Percentiles rank a stretch among this genome's conserved stretches.
phyloP scores from a whole-genome alignment of 441 rosid genomes.

The Eutrema salsugineum region DNA sequence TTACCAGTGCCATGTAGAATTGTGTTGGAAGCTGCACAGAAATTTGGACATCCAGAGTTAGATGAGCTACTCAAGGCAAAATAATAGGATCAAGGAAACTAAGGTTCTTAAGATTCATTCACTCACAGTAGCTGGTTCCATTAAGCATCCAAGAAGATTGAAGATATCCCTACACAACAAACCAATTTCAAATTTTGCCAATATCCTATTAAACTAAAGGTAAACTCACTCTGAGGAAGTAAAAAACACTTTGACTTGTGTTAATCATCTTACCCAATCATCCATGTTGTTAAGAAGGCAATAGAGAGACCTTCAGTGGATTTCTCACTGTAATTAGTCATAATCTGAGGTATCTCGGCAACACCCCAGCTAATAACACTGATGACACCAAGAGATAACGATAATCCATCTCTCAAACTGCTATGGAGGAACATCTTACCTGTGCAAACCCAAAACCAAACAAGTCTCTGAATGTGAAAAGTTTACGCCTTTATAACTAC shows the following conservation, averaged over 20 bases:
- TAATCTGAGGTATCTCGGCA: constrained; percentile 79
- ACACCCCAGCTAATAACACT: constrained; percentile 85
- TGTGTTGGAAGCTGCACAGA: constrained; percentile 87
- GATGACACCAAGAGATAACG: constrained; percentile 54
- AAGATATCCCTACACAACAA: constrained; percentile 61
- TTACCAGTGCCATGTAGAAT: constrained; percentile 77
- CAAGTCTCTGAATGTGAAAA: not conserved
- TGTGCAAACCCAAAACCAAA: constrained; percentile 3
- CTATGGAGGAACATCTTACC: constrained; percentile 19
- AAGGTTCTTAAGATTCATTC: not conserved
- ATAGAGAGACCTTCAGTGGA: constrained; percentile 81
- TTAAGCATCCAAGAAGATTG: constrained; percentile 69
- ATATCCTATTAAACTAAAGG: not conserved
- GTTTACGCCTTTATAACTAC: not conserved
- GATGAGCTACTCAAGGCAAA: not conserved
- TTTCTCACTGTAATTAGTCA: constrained; percentile 66
- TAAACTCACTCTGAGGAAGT: not conserved
- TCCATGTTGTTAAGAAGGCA: constrained; percentile 76
- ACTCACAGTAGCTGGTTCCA: constrained; percentile 90
- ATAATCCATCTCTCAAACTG: constrained; percentile 45
- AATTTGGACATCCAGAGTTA: constrained; percentile 14
- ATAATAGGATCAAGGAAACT: not conserved
- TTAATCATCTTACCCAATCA: constrained; percentile 48
- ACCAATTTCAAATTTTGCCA: not conserved
- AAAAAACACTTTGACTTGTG: not conserved